These are phyloP conservation scores for Acer yangbiense DNA, from an alignment of 345 rosid species.

Conservation along the genomic window DNA sequence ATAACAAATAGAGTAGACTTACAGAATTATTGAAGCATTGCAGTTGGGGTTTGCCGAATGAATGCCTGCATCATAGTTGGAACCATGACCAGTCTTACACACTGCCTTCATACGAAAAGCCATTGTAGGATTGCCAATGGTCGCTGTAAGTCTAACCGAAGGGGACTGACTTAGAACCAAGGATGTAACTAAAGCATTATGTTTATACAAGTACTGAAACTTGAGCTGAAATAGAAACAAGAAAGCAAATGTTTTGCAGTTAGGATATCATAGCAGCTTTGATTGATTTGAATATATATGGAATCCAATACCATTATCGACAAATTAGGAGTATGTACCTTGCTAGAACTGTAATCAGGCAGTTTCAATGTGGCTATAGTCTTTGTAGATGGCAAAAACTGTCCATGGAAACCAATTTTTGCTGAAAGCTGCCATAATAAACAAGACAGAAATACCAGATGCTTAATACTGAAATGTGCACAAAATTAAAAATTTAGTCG, in stretches of 20 bases:
- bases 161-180: constrained; percentile 20
- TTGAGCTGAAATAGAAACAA: constrained; percentile 9
- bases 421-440: constrained; percentile 10
- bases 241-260: neutral
- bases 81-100: constrained; percentile 12
- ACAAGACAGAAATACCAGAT: neutral
- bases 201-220: constrained; percentile 9
- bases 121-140: constrained; percentile 15
- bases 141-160: constrained; percentile 16
- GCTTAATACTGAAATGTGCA: neutral
- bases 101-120: constrained; percentile 16
- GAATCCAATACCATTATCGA: too few relatives aligned
- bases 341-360: constrained; percentile 14
- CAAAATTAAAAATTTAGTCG: neutral
- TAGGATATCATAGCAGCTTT: too few relatives aligned
- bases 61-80: constrained; percentile 17
- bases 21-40: constrained; percentile 24
- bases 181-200: constrained; percentile 14
- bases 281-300: too few relatives aligned
- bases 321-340: constrained; percentile 6
- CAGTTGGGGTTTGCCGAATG: neutral
- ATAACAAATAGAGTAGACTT: constrained; percentile 2
- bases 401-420: neutral
- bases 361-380: constrained; percentile 7
- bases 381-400: constrained; percentile 5